Percentiles rank a stretch among this genome's conserved stretches.
Conservation (phyloP, 2,329 filamentous ascomycete species). For the Zasmidium citrigriseum region DNA sequence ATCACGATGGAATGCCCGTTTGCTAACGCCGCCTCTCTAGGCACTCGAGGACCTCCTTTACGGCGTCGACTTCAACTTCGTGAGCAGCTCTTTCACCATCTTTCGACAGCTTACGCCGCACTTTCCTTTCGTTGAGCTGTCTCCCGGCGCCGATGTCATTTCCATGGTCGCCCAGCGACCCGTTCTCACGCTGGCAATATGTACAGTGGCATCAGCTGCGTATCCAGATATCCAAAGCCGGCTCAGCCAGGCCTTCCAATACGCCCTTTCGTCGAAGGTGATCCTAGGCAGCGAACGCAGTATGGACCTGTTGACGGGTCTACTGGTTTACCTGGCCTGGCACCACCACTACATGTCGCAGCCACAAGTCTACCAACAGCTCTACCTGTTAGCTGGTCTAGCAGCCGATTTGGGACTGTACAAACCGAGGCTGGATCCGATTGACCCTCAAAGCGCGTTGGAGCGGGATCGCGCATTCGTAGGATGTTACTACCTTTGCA, state of each 20-base stretch:
- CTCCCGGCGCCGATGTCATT: slow-evolving; percentile 18
- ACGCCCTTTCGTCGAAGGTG: slow-evolving; percentile 26
- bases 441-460: slow-evolving; percentile 17
- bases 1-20: no score
- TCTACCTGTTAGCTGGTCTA: slow-evolving; percentile 29
- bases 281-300: slow-evolving; percentile 27
- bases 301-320: slow-evolving; percentile 28
- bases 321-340: slow-evolving; percentile 29
- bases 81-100: slow-evolving; percentile 24
- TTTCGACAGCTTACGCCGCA: slow-evolving; percentile 24
- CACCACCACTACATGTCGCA: slow-evolving; percentile 29
- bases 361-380: slow-evolving; percentile 27
- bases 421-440: slow-evolving; percentile 9
- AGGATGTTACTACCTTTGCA: slow-evolving; percentile 31
- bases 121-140: slow-evolving; percentile 30
- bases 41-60: slow-evolving; percentile 22
- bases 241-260: slow-evolving; percentile 27
- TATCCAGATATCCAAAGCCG: slow-evolving; percentile 22
- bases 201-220: slow-evolving; percentile 24
- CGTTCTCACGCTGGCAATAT: slow-evolving; percentile 28
- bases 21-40: slow-evolving; percentile 3
- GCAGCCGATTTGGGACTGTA: slow-evolving; percentile 31
- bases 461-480: slow-evolving; percentile 28
- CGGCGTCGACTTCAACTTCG: slow-evolving; percentile 29
- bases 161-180: slow-evolving; percentile 26